Percentiles rank a stretch among this genome's conserved stretches.
Evolutionary conservation across 2,329 filamentous ascomycete genomes (phyloP).

Genomic region (Fusarium sublunatum): DNA sequence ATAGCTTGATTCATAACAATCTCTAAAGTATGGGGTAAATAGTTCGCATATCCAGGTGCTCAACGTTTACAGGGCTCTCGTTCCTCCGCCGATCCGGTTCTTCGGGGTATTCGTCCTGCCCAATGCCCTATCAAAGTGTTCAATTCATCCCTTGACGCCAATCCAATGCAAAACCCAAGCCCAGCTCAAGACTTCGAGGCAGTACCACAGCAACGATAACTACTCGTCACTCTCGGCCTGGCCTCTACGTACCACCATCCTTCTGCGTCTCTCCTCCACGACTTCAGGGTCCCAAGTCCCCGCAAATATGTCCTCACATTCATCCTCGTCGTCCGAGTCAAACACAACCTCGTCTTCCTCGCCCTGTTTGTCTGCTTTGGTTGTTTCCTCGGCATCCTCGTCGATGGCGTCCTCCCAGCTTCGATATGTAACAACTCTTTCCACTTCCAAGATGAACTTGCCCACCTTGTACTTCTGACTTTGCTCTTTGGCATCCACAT

Average conservation of each 20-base stretch:
- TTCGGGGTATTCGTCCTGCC: conserved; percentile 38
- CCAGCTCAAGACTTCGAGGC: conserved; percentile 6
- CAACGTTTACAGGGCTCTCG: conserved; percentile 11
- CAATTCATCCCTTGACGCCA: conserved; percentile 40
- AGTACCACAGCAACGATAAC: conserved; percentile 13
- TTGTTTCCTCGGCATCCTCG: conserved; percentile 15
- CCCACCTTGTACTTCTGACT: conserved; percentile 75
- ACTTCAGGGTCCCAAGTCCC: conserved; percentile 69
- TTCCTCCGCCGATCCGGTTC: conserved; percentile 15
- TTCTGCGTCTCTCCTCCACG: conserved; percentile 60
- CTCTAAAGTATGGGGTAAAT: conserved; percentile 13
- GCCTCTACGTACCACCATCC: conserved; percentile 50
- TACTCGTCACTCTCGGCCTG: conserved; percentile 29
- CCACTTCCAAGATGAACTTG: conserved; percentile 74
- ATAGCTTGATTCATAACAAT: conserved; percentile 14
- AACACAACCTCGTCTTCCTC: conserved; percentile 59
- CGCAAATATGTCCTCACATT: conserved; percentile 73
- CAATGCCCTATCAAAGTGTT: conserved; percentile 7
- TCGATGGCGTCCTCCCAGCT: conserved; percentile 60
- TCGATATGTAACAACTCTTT: conserved; percentile 63
- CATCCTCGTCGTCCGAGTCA: conserved; percentile 73
- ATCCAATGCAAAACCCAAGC: conserved; percentile 19
- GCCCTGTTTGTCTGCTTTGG: conserved; percentile 19
- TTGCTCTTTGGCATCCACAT: conserved; percentile 69
- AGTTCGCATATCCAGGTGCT: not conserved